Evolutionary conservation across 1,284 basidiomycete species (phyloP).

Genomic region (Entoloma clypeatum): DNA sequence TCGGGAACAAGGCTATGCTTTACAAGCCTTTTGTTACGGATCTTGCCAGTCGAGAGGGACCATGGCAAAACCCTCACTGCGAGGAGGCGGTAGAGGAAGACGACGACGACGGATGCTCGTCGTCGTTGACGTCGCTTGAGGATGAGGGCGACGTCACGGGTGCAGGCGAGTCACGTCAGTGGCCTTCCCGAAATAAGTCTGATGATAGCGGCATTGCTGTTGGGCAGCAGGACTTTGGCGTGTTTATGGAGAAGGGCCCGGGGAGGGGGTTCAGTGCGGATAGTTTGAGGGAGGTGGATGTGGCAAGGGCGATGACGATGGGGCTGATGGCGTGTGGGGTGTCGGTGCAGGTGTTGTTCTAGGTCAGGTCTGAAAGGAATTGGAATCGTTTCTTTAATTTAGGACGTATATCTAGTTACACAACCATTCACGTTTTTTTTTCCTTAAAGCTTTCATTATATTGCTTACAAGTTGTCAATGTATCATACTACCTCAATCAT

Average conservation of each 20-base stretch:
- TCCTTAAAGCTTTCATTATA: too few species aligned
- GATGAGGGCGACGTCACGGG: constrained; percentile 4
- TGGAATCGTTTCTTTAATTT: too few species aligned
- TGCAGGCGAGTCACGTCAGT: constrained; percentile 19
- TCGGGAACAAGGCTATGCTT: constrained; percentile 19
- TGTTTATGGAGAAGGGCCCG: constrained; percentile 15
- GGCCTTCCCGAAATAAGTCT: constrained; percentile 14
- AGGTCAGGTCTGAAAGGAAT: too few species aligned
- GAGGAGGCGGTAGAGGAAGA: not conserved
- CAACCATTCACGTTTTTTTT: too few species aligned
- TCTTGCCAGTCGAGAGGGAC: not conserved
- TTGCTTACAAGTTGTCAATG: too few species aligned
- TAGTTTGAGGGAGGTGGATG: constrained; percentile 22
- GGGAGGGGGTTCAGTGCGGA: constrained; percentile 16
- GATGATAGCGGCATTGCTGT: constrained; percentile 15
- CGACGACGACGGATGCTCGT: constrained; percentile 5
- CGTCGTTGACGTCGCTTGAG: constrained; percentile 16
- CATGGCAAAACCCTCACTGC: not conserved
- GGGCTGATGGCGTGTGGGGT: constrained; percentile 21
- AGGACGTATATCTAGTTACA: too few species aligned
- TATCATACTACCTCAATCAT: too few species aligned
- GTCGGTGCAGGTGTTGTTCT: constrained; percentile 14
- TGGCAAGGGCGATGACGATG: constrained; percentile 23
- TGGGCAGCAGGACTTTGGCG: constrained; percentile 16
- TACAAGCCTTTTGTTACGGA: constrained; percentile 1